These are phyloP conservation scores for Echites panduratus DNA, from an alignment of 257 asterid species.

Conservation along the genomic window DNA sequence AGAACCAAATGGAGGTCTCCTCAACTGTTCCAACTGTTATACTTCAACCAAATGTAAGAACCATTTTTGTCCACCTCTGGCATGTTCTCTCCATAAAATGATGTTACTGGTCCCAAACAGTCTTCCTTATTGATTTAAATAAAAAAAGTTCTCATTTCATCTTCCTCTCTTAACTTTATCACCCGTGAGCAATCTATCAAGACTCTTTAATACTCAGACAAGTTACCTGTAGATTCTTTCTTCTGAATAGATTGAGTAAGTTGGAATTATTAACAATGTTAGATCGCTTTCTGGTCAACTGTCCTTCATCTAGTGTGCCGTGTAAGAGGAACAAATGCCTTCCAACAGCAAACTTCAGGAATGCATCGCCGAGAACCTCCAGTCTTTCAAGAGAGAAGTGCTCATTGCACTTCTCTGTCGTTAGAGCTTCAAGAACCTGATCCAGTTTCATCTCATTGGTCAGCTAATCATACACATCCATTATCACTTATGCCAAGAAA, in stretches of 20 bases:
- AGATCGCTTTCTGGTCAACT: slow-evolving; percentile 84
- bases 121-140: neutral
- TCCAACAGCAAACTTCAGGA: slow-evolving; percentile 93
- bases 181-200: neutral
- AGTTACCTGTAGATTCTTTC: slow-evolving; percentile 72
- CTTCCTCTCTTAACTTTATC: neutral
- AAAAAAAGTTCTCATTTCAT: too few species aligned
- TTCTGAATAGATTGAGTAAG: slow-evolving; percentile 55
- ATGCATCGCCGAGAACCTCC: slow-evolving; percentile 97
- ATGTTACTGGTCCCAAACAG: neutral
- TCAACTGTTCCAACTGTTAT: neutral
- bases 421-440: slow-evolving; percentile 98
- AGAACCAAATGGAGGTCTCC: neutral
- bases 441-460: slow-evolving; percentile 22
- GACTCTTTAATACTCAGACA: slow-evolving; percentile 16
- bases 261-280: slow-evolving; percentile 71
- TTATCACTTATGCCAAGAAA: neutral
- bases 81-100: neutral
- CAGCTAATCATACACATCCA: slow-evolving; percentile 18
- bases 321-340: slow-evolving; percentile 77
- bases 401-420: slow-evolving; percentile 85
- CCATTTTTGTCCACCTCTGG: too few species aligned
- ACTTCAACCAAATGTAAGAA: neutral
- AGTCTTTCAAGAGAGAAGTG: slow-evolving; percentile 91
- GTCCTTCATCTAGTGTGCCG: slow-evolving; percentile 81